Conservation (phyloP, 2,329 filamentous ascomycete species). For the Orbilia javanica region DNA sequence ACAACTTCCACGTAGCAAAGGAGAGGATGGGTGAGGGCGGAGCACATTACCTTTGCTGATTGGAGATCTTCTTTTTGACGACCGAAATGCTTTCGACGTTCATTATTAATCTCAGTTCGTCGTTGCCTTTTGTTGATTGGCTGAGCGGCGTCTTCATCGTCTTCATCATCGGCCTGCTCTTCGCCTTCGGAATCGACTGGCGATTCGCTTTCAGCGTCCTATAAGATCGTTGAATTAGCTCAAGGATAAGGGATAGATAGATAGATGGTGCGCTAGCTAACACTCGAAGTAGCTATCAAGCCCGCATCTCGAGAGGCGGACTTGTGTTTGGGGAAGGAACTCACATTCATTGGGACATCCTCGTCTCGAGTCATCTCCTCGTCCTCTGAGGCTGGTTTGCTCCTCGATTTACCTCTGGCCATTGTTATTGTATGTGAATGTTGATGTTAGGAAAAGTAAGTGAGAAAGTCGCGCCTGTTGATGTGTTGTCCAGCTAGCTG, state of each 20-base stretch:
- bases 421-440: constrained; percentile 20
- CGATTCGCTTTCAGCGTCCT: constrained; percentile 53
- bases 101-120: constrained; percentile 81
- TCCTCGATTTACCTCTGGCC: constrained; percentile 43
- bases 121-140: constrained; percentile 85
- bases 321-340: constrained; percentile 15
- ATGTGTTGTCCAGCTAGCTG: constrained; percentile 58
- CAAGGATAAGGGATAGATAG: constrained; percentile 19
- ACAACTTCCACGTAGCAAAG: constrained; percentile 17
- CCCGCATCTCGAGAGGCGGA: constrained; percentile 4
- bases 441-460: constrained; percentile 8
- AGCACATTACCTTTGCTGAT: constrained; percentile 82
- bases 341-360: constrained; percentile 62
- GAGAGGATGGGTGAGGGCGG: neutral
- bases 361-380: constrained; percentile 56
- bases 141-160: constrained; percentile 73
- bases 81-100: constrained; percentile 91
- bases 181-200: constrained; percentile 40
- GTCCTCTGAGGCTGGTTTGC: constrained; percentile 51
- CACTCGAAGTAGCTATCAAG: constrained; percentile 17
- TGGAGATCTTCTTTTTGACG: constrained; percentile 94
- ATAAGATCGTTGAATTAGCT: constrained; percentile 39
- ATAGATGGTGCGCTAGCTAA: constrained; percentile 26
- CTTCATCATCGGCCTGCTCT: constrained; percentile 60
- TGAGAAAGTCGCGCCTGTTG: constrained; percentile 36